A percentile compares a stretch with the other conserved stretches of the same genome.
Evolutionary conservation across 176 grass and related monocot genomes (phyloP).

Genomic region (Eragrostis curvula): DNA sequence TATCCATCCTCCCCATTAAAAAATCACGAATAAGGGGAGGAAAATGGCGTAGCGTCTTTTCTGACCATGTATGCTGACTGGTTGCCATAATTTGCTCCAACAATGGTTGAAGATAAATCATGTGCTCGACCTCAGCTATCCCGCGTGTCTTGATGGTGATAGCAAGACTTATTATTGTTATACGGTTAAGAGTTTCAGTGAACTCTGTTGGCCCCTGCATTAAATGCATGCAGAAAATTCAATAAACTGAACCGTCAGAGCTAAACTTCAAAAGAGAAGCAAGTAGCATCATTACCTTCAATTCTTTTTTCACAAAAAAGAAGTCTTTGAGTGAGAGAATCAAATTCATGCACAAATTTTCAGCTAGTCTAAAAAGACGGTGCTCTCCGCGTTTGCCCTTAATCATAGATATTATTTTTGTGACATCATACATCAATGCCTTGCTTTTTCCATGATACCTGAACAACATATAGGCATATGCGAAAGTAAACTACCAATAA

Average conservation of each 20-base stretch:
- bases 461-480: conserved; percentile 18
- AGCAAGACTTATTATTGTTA: conserved; percentile 99
- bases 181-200: conserved; percentile 97
- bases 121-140: conserved; percentile 96
- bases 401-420: conserved; percentile 99
- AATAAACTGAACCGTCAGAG: too few relatives aligned
- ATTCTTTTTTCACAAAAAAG: conserved; percentile 98
- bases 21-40: conserved; percentile 85
- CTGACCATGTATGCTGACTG: conserved; percentile 96
- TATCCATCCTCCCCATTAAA: conserved; percentile 78
- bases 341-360: conserved; percentile 99
- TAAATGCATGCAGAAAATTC: conserved; percentile 27
- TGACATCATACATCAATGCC: conserved; percentile 99
- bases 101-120: conserved; percentile 92
- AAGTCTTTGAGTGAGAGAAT: conserved; percentile 98
- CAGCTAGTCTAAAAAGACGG: conserved; percentile 94
- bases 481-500: conserved; percentile 28
- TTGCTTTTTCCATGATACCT: conserved; percentile 99
- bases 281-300: conserved; percentile 68
- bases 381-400: conserved; percentile 95
- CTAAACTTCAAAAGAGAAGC: conserved; percentile 25
- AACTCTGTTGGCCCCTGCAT: conserved; percentile 95
- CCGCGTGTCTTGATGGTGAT: conserved; percentile 98
- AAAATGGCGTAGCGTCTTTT: conserved; percentile 88
- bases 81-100: conserved; percentile 99